Base-by-base conservation (phyloP, 148 eudicot genomes). In the Fagopyrum esculentum region DNA sequence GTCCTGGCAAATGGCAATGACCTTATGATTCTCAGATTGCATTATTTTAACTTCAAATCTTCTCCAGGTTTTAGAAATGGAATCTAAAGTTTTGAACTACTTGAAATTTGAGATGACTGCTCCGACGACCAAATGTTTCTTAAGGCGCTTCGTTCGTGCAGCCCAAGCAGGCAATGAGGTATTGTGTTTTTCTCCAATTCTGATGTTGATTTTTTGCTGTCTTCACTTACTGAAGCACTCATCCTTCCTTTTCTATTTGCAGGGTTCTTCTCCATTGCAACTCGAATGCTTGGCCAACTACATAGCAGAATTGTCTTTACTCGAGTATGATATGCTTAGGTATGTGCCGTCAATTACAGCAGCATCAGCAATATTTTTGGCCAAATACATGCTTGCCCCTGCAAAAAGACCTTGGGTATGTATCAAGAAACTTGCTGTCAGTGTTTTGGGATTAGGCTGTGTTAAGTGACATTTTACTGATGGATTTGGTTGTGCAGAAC, bases 91-190 rank as follows among this genome's bases (percentile, higher is more conserved):
- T 69, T 83, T 95, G 69, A 90, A 92, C 78, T 92, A 79, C 80
- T 74, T 95, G 84, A 92, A 90, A 86, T 95, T 95, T 80, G 97
- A 90, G 78, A 87, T 95, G 96, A 89, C 93, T n/a, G 92, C 96
- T 48, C 89, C 92, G 17, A 95, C 99, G n/a, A 81, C 84, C 7
- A 92, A 87, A 87, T 89, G 94, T 74, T 92, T 95, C 64, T 76
- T 92, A 75, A 90, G 98, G 90, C 88, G 96, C 70, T 95, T 95
- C 70, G 87, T 95, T 49, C 96, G 91, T 26, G 97, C 89, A 72
- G 96, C 97, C 40, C 96, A 92, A 81, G 91, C 86, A 7, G 75
- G 80, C 29, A 81, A 77, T 68, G 92, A 92, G 91, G 97, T 93
- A 82, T 16, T n/a, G 22, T 55, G 60, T 55, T 15, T 2, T n/a